Evolutionary conservation across 2,329 filamentous ascomycete genomes (phyloP), one percentile per base, ranked within the genome.

Genomic region (Botrytis fabae): DNA sequence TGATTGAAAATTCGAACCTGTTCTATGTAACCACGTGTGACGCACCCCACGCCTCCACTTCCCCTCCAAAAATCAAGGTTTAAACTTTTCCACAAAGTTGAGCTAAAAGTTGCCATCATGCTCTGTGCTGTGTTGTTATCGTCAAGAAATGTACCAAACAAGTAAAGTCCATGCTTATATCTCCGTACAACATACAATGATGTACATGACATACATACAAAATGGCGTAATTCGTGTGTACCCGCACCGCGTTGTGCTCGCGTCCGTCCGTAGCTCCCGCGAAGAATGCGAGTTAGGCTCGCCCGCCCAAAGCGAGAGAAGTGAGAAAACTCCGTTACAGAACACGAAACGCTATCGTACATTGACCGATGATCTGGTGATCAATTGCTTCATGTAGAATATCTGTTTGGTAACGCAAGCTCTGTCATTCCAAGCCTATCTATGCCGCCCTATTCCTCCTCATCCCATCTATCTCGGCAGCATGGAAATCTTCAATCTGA

Each of bases 361-460:
- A 38, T 66, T 40, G 64, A 66, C 14, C 32, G 64, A 40, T n/a
- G 64, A 66, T 66, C 64, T 54, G 64, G 32, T 66, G 64, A 66
- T 66, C 46, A 62, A 66, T 40, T 40, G n/a, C 46, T 40, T 20
- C 14, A 51, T 40, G 32, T 28, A 51, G 22, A 0, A 51, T 48
- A 10, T 48, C 44, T n/a, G 44, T 16, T 38, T n/a, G 25, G 63
- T 51, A 51, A 64, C 28, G 28, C 10, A n/a, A 64, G 14, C 59
- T 35, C 16, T 16, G 28, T 16, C 22, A 10, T 51, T n/a, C 44
- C 8, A 60, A 10, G 6, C 32, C 18, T 35, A 10, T 40, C 35
- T 18, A 57, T 57, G 51, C 3, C 51, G n/a, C 51, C 14, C n/a
- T 32, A 18, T 48, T 28, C 18, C n/a, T 46, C 18, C 42, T 32